Base-by-base conservation (phyloP, 2,329 filamentous ascomycete genomes). In the Ophiocordyceps polyrhachis-furcata region DNA sequence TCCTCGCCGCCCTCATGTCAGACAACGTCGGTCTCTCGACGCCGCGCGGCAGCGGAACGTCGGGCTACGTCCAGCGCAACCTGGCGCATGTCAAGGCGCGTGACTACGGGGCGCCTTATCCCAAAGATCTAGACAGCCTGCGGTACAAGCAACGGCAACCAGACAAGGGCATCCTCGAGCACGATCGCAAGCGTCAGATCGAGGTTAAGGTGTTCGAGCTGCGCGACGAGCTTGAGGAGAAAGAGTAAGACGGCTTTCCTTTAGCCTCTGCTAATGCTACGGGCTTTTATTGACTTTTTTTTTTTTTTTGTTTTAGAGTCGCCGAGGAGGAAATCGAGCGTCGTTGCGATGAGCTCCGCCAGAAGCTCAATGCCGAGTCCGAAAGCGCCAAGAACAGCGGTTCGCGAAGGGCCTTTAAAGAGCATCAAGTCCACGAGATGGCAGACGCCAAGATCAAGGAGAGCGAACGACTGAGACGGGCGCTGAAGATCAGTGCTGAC, bases 1-100 rank as follows among this genome's bases (percentile, higher is more conserved):
- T 28, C 8, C 25, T 11, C 3, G 15, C 35, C n/a, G 6, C 35
- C n/a, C 17, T 17, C 54, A 96, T 96, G 91, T 91, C 88, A 48
- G 87, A 91, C 52, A 98, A 98, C 67, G 91, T 98, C 57, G 93
- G 91, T 47, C 85, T 98, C 55, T 79, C 82, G 46, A 98, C 91
- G 5, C 91, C 91, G 3, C 81, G 91, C 56, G 91, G 91, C 53
- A 93, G 84, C 59, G 91, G 91, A 42, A 98, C 91, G 46, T 96
- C 89, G 1, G 91, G 91, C 59, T 96, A 96, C 61, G 89, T 98
- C 46, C 89, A 96, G 65, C 85, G 87, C 62, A 98, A 96, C 67
- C 77, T 87, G 32, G 91, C 91, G 17, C 80, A 89, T 58, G 78
- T 95, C 54, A 79, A 74, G 58, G 87, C 84, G 28, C 87, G 89